A percentile compares a stretch with the other conserved stretches of the same genome.
These are phyloP conservation scores for Melastoma malabathricum DNA, from an alignment of 345 rosid species.

Conservation along the genomic window DNA sequence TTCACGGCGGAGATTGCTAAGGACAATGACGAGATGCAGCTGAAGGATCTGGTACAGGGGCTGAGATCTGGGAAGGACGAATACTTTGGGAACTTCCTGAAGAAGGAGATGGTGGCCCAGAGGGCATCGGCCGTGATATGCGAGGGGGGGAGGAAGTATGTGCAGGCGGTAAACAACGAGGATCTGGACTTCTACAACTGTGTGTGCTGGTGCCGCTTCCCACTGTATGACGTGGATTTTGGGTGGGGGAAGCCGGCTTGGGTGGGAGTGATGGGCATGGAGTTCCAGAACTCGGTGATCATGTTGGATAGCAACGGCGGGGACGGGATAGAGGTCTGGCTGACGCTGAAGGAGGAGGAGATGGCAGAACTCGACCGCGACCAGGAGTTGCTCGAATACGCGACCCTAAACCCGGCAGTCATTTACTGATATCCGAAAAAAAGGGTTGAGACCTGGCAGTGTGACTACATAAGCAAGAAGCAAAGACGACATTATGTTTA, in stretches of 20 bases:
- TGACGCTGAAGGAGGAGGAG: background rate
- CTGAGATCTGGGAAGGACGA: constrained; percentile 13
- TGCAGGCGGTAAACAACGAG: background rate
- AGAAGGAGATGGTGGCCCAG: constrained; percentile 2
- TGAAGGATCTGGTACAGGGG: constrained; percentile 7
- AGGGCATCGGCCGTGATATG: background rate
- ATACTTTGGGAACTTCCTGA: constrained; percentile 1
- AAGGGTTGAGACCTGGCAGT: too few species aligned
- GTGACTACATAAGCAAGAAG: too few species aligned
- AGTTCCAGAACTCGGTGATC: constrained; percentile 1
- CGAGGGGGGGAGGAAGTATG: too few species aligned
- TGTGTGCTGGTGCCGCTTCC: background rate
- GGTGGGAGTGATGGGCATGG: constrained; percentile 1
- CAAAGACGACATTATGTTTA: too few species aligned
- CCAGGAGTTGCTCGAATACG: too few species aligned
- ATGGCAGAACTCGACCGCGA: constrained; percentile 5
- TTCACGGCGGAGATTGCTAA: constrained; percentile 3
- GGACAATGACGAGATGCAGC: constrained; percentile 5
- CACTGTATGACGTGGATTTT: constrained; percentile 7
- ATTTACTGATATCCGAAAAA: too few species aligned
- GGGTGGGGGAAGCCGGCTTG: constrained; percentile 11
- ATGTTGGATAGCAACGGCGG: constrained; percentile 2
- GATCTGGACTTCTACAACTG: constrained; percentile 9
- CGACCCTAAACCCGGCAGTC: too few species aligned
- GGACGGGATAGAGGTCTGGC: constrained; percentile 11